phyloP scores from a whole-genome alignment of 331 rosid species.

The Prunus yedoensis region DNA sequence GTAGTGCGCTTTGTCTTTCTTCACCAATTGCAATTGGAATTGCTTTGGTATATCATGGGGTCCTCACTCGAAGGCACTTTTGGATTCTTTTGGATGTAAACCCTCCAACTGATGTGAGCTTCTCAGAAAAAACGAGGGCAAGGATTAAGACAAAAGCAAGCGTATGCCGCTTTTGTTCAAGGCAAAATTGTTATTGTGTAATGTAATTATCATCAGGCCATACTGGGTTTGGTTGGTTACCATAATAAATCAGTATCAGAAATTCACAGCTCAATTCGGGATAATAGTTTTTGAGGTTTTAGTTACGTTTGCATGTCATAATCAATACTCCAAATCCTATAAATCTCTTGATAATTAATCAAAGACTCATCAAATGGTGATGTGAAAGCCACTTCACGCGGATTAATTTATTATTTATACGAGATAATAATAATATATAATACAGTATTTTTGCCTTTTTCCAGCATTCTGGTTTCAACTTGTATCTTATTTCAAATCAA shows the following conservation, averaged over 20 bases:
- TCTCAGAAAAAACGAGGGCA: not conserved
- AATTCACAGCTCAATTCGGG: not conserved
- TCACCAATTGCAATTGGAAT: conserved; percentile 39
- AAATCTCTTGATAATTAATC: not conserved
- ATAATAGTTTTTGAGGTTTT: not conserved
- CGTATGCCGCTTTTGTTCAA: not conserved
- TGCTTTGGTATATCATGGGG: conserved; percentile 35
- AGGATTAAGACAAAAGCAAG: not conserved
- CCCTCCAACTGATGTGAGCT: conserved; percentile 21
- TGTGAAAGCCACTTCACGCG: not conserved
- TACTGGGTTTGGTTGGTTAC: not conserved
- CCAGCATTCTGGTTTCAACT: too few relatives aligned
- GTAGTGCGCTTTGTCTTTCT: conserved; percentile 24
- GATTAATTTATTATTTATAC: too few relatives aligned
- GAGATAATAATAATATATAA: too few relatives aligned
- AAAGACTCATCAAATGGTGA: not conserved
- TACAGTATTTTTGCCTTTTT: too few relatives aligned
- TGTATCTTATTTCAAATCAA: too few relatives aligned
- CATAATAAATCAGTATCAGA: not conserved
- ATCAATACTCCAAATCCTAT: not conserved
- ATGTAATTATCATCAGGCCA: not conserved
- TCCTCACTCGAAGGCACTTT: conserved; percentile 44
- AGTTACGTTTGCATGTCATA: conserved; percentile 8
- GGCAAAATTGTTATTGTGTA: not conserved
- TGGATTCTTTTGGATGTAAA: conserved; percentile 47